Evolutionary conservation across 2,329 filamentous ascomycete species (phyloP).

Genomic region (Hymenotorrendiella dingleyae): DNA sequence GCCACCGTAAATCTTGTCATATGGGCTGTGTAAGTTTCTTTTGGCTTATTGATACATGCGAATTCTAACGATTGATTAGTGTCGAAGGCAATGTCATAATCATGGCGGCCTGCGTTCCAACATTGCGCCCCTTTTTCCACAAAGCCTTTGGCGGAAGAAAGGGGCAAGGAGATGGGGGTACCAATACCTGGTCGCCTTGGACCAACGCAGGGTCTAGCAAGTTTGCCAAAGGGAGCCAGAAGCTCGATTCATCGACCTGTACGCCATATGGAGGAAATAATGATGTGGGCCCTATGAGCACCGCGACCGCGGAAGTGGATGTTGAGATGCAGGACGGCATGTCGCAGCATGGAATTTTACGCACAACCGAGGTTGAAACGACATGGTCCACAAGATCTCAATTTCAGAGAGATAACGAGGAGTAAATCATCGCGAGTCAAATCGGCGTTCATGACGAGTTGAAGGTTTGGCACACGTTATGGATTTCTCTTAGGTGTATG

Average conservation of each 20-base stretch:
- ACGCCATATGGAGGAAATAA: not conserved
- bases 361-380: not conserved
- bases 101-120: constrained; percentile 1
- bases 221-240: not conserved
- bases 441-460: too few relatives aligned
- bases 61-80: not conserved
- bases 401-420: too few relatives aligned
- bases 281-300: not conserved
- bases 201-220: not conserved
- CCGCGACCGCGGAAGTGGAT: not conserved
- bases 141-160: too few relatives aligned
- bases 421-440: too few relatives aligned
- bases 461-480: too few relatives aligned
- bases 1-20: constrained; percentile 1
- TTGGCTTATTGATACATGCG: not conserved
- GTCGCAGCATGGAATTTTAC: not conserved
- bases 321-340: not conserved
- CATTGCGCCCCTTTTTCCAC: constrained; percentile 2
- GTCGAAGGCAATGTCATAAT: constrained; percentile 4
- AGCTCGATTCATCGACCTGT: not conserved
- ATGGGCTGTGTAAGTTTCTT: constrained; percentile 1
- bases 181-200: not conserved
- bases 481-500: too few relatives aligned
- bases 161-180: not conserved
- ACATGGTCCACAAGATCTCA: too few relatives aligned